A percentile compares a stretch with the other conserved stretches of the same genome.
phyloP scores from a whole-genome alignment of 441 rosid genomes.

The Erysimum cheiri region DNA sequence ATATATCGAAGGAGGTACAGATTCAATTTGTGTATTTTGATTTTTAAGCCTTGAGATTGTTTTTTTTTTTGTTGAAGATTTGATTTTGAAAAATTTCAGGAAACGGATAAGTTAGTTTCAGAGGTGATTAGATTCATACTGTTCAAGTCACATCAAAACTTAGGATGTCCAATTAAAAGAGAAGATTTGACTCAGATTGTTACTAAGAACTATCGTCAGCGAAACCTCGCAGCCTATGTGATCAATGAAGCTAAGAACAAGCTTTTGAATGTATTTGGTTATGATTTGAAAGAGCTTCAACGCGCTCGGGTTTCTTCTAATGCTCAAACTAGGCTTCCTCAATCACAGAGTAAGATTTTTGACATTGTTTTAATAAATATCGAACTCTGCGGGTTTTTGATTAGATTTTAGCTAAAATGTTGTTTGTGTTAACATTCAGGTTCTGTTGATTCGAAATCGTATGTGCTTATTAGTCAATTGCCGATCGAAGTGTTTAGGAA shows the following conservation, averaged over 20 bases:
- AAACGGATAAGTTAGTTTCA: constrained; percentile 86
- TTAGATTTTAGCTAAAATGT: constrained; percentile 1
- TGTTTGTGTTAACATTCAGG: constrained; percentile 45
- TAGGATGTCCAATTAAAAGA: constrained; percentile 82
- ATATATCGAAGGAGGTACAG: constrained; percentile 68
- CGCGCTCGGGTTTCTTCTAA: constrained; percentile 62
- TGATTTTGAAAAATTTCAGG: constrained; percentile 44
- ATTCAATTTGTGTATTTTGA: neutral
- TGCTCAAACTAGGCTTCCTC: constrained; percentile 58
- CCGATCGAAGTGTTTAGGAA: constrained; percentile 67
- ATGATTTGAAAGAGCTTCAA: constrained; percentile 79
- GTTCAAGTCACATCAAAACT: constrained; percentile 79
- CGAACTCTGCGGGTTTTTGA: neutral
- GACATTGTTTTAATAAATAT: neutral
- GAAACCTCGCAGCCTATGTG: constrained; percentile 62
- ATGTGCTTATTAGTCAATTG: constrained; percentile 74
- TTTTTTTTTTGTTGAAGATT: neutral
- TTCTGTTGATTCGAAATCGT: constrained; percentile 67
- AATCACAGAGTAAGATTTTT: constrained; percentile 51
- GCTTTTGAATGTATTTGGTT: constrained; percentile 69
- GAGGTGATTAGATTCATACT: constrained; percentile 82
- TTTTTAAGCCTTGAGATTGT: neutral
- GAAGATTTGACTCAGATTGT: constrained; percentile 89
- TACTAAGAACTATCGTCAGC: constrained; percentile 70
- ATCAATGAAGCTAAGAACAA: constrained; percentile 73